Evolutionary conservation across 1,284 basidiomycete species (phyloP), one percentile per base, ranked within the genome.

Genomic region (Pisolithus thermaeus): DNA sequence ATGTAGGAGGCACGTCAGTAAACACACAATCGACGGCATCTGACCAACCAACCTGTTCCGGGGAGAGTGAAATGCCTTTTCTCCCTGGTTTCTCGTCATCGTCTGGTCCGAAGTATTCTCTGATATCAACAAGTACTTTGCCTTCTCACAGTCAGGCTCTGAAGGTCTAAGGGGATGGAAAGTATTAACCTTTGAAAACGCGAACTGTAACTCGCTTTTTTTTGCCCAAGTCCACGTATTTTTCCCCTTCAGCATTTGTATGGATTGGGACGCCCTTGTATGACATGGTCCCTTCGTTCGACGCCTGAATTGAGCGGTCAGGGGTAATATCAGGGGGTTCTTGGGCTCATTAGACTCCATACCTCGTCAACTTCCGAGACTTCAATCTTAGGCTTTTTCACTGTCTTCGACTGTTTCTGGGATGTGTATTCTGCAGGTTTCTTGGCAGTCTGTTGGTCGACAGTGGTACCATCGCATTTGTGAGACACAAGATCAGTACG

Each of bases 41-140:
- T 38, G 38, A 55, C 38, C 7, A 28, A 67, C 75, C 46, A 56
- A 87, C 87, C 76, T 90, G 88, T 36, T 91, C 90, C 0, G 70
- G 43, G 9, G 70, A 70, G n/a, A 93, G 72, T 0, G 83, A 78
- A 51, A 93, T 86, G 6, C 90, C 90, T 61, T 92, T 92, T 67
- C 87, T 86, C 0, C 89, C 87, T 0, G 90, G 90, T 57, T 87
- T 90, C 55, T 81, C 75, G n/a, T 79, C 78, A 20, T 79, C 78
- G 59, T 87, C 61, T 42, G 55, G 9, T 6, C 58, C 63, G n/a
- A 67, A 93, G 60, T 76, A 91, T 67, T 93, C 90, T 49, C 91
- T 80, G 50, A 94, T 85, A 63, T 93, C 88, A 16, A 93, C 63
- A 46, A 83, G 72, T 2, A 74, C 59, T n/a, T 69, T 68, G 30